phyloP scores from a whole-genome alignment of 108 stramenopile genomes.

The Aurantiochytrium sp. region DNA sequence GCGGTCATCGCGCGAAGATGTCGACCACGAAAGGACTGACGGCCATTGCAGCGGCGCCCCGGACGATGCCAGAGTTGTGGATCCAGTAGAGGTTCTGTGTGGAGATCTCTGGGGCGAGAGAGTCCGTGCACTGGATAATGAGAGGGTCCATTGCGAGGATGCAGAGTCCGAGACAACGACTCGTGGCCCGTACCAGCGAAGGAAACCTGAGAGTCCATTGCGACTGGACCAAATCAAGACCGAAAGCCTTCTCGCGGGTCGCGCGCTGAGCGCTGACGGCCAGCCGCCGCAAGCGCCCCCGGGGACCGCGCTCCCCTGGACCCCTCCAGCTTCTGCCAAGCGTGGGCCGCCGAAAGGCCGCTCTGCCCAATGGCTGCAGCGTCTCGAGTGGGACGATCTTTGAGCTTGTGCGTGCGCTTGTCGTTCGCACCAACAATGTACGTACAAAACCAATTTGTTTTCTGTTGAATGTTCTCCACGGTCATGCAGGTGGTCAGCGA shows the following conservation, averaged over 20 bases:
- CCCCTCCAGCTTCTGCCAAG: background rate
- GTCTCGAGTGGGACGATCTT: background rate
- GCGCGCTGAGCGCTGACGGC: background rate
- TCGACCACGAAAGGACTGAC: too few relatives aligned
- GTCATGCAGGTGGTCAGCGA: too few relatives aligned
- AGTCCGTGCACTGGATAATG: background rate
- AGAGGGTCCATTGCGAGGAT: background rate
- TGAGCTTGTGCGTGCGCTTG: too few relatives aligned
- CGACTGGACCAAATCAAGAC: background rate
- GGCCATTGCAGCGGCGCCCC: too few relatives aligned
- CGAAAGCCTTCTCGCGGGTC: background rate
- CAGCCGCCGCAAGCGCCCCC: background rate
- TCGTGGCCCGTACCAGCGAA: background rate
- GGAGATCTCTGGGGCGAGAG: background rate
- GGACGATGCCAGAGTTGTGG: background rate
- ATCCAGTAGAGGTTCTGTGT: background rate
- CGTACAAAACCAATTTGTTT: too few relatives aligned
- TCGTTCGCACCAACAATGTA: too few relatives aligned
- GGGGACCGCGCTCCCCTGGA: background rate
- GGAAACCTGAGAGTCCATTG: background rate
- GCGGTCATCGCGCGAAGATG: too few relatives aligned
- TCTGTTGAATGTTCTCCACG: too few relatives aligned
- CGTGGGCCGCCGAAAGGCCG: background rate
- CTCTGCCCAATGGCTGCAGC: background rate
- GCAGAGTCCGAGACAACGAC: background rate